A percentile compares a stretch with the other conserved stretches of the same genome.
These are phyloP conservation scores for Corymbia citriodora DNA, from an alignment of 441 rosid species.

Conservation along the genomic window DNA sequence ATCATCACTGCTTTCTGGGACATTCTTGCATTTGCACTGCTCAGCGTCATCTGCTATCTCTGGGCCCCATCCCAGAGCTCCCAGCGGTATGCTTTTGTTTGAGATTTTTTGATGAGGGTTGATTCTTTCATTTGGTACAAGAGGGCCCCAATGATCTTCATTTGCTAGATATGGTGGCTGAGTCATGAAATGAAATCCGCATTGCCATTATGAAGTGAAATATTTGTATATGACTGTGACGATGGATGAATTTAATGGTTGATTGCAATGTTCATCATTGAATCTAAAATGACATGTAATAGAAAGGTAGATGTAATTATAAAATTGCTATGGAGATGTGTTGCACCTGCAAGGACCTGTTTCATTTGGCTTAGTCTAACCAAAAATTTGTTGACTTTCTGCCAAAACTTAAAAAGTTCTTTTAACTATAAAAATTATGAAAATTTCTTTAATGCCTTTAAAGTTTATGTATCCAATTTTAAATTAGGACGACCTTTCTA, in stretches of 20 bases:
- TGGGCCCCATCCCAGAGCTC: slow-evolving; percentile 98
- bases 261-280: neutral
- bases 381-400: neutral
- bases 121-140: neutral
- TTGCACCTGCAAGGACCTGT: neutral
- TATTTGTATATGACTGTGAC: neutral
- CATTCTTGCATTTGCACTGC: slow-evolving; percentile 63
- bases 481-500: neutral
- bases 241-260: neutral
- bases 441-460: neutral
- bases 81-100: slow-evolving; percentile 46
- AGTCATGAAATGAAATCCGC: neutral
- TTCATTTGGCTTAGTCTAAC: neutral
- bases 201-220: neutral
- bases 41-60: slow-evolving; percentile 84
- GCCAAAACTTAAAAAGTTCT: neutral
- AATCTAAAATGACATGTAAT: neutral
- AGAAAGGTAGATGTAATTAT: neutral
- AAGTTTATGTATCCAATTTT: neutral
- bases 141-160: neutral
- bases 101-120: neutral
- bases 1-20: slow-evolving; percentile 97
- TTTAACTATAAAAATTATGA: neutral
- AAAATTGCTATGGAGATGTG: neutral
- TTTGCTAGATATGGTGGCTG: neutral